Evolutionary conservation across 768 basidiomycete species (phyloP), one percentile per base, ranked within the genome.

Genomic region (Termitomyces sp.): DNA sequence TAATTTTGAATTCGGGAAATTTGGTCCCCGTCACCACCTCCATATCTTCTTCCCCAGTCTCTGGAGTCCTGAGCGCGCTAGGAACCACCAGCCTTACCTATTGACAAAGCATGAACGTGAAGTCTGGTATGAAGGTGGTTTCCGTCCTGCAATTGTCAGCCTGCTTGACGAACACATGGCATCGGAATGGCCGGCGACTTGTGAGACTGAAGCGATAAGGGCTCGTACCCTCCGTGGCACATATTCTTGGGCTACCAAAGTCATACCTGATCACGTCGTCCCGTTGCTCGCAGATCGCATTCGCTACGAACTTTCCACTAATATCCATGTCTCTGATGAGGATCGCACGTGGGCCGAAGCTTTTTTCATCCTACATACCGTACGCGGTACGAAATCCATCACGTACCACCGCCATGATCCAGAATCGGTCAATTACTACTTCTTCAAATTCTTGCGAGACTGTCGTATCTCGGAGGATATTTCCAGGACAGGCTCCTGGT

Each of bases 11-110:
- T 26, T 26, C 14, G 69, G 63, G 1, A 62, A 55, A 11, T 72
- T 65, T 61, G 63, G 53, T 0, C 28, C 26, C 1, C 62, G 61
- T 7, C 59, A 58, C 38, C 50, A 62, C 18, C 47, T 73, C 7
- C 60, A 68, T 20, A 58, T 68, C 5, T 62, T 72, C 11, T 68
- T 72, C 47, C 71, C 71, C 0, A 45, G 14, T 0, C 65, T 73
- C 2, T 68, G 64, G 50, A 20, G 44, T 11, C 40, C 55, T 1
- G 56, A 60, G 10, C 43, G 46, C 2, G 24, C 24, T 3, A 43
- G 46, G 16, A 5, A 30, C 10, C 1, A 10, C 1, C 38, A 57
- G 3, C 33, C 40, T 3, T 30, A 59, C 7, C 49, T 36, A 0
- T 43, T 67, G 22, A 60, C 52, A 7, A 35, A 60, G 30, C 53